Evolutionary conservation across 2,329 filamentous ascomycete species (phyloP).

Genomic region (Pseudomassariella vexata): DNA sequence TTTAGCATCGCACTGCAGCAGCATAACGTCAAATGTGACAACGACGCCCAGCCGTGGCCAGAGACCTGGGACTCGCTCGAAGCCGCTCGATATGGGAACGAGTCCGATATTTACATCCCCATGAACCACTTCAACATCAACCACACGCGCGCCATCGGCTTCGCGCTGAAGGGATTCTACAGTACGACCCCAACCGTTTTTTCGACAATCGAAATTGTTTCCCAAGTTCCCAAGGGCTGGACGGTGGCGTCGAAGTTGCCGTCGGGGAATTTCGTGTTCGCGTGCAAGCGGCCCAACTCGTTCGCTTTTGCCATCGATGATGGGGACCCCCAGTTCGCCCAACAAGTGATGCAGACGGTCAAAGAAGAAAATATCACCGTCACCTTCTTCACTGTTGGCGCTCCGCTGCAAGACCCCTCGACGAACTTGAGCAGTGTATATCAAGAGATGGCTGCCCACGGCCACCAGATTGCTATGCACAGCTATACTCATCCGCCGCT

Average conservation of each 20-base stretch:
- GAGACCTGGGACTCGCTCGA: slow-evolving; percentile 64
- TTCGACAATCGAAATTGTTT: slow-evolving; percentile 55
- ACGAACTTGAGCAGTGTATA: slow-evolving; percentile 61
- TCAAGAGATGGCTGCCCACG: slow-evolving; percentile 52
- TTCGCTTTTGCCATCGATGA: slow-evolving; percentile 71
- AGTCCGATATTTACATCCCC: slow-evolving; percentile 59
- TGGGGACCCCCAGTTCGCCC: slow-evolving; percentile 52
- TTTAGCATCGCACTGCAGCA: slow-evolving; percentile 63
- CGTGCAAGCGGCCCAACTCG: slow-evolving; percentile 61
- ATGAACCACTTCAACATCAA: slow-evolving; percentile 61
- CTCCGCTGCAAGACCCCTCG: slow-evolving; percentile 50
- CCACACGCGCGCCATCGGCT: slow-evolving; percentile 46
- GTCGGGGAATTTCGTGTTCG: slow-evolving; percentile 55
- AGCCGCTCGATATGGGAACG: slow-evolving; percentile 49
- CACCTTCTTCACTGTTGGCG: slow-evolving; percentile 66
- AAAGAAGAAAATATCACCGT: slow-evolving; percentile 58
- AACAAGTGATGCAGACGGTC: slow-evolving; percentile 56
- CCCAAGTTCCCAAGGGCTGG: slow-evolving; percentile 42
- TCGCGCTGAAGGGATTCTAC: slow-evolving; percentile 62
- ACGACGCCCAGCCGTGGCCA: slow-evolving; percentile 50
- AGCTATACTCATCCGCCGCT: slow-evolving; percentile 63
- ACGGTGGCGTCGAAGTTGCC: slow-evolving; percentile 53
- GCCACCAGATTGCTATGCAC: slow-evolving; percentile 65
- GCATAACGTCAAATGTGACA: slow-evolving; percentile 57
- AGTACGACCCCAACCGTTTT: too few species aligned